phyloP scores from a whole-genome alignment of 2,329 filamentous ascomycete species.

The Cyanodermella asteris region DNA sequence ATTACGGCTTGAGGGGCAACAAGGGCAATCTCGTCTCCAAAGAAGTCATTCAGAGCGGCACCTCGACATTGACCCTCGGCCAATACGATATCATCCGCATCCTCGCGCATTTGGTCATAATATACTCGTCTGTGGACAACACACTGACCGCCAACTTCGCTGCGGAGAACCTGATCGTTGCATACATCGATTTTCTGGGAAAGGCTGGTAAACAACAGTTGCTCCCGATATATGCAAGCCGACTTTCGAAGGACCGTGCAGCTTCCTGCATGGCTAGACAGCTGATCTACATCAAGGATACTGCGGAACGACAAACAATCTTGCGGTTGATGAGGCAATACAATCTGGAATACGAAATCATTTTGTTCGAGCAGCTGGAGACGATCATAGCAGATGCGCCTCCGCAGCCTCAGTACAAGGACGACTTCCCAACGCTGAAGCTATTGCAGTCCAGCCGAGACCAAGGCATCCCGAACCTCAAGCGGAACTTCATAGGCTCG shows the following conservation, averaged over 20 bases:
- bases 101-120: constrained; percentile 45
- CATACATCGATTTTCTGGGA: constrained; percentile 62
- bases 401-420: constrained; percentile 8
- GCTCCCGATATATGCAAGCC: constrained; percentile 73
- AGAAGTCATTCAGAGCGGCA: no score
- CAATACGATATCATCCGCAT: constrained; percentile 46
- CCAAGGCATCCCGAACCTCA: constrained; percentile 32
- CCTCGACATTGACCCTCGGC: constrained; percentile 28
- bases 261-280: constrained; percentile 56
- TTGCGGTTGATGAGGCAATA: constrained; percentile 57
- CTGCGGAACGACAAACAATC: constrained; percentile 41
- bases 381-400: constrained; percentile 17
- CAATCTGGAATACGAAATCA: constrained; percentile 47
- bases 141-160: constrained; percentile 22
- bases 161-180: constrained; percentile 55
- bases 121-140: constrained; percentile 27
- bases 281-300: constrained; percentile 48
- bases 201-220: constrained; percentile 51
- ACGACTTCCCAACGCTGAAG: constrained; percentile 5
- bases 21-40: no score
- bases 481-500: constrained; percentile 41
- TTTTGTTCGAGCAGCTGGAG: constrained; percentile 47
- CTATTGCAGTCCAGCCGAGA: constrained; percentile 5
- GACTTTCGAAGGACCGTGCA: constrained; percentile 41
- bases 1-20: no score